A percentile compares a stretch with the other conserved stretches of the same genome.
These are phyloP conservation scores for Trichoderma orchidacearum DNA, from an alignment of 495 filamentous ascomycete genomes.

Conservation along the genomic window DNA sequence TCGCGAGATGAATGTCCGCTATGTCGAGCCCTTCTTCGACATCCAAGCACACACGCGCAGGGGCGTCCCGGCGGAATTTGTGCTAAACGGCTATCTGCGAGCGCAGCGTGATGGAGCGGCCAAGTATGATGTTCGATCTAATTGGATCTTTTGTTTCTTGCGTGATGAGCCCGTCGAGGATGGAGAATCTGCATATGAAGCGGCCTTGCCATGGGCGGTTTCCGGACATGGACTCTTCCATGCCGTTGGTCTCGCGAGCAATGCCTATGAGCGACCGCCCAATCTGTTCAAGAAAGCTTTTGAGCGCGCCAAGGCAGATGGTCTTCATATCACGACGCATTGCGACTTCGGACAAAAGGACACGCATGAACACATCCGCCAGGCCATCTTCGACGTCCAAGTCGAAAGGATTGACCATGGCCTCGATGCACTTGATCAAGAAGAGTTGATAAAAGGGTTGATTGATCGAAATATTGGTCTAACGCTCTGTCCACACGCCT, in stretches of 20 bases:
- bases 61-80: conserved; percentile 16
- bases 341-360: conserved; percentile 31
- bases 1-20: conserved; percentile 23
- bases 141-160: conserved; percentile 29
- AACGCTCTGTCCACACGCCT: conserved; percentile 28
- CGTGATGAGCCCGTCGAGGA: conserved; percentile 18
- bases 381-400: conserved; percentile 20
- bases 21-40: conserved; percentile 30
- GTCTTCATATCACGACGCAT: conserved; percentile 27
- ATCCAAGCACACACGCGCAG: conserved; percentile 27
- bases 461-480: conserved; percentile 18
- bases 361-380: conserved; percentile 20
- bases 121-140: conserved; percentile 14
- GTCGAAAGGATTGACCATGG: conserved; percentile 30
- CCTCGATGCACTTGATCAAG: conserved; percentile 19
- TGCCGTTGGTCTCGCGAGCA: conserved; percentile 28
- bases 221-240: conserved; percentile 21
- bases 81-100: conserved; percentile 21
- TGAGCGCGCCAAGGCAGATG: conserved; percentile 18
- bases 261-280: conserved; percentile 25
- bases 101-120: conserved; percentile 17
- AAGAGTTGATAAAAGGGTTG: conserved; percentile 18
- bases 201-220: conserved; percentile 18
- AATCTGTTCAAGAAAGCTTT: conserved; percentile 24
- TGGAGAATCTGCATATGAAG: conserved; percentile 13